These are phyloP conservation scores for Cynara cardunculus DNA, from an alignment of 129 eudicot genomes.

Conservation along the genomic window DNA sequence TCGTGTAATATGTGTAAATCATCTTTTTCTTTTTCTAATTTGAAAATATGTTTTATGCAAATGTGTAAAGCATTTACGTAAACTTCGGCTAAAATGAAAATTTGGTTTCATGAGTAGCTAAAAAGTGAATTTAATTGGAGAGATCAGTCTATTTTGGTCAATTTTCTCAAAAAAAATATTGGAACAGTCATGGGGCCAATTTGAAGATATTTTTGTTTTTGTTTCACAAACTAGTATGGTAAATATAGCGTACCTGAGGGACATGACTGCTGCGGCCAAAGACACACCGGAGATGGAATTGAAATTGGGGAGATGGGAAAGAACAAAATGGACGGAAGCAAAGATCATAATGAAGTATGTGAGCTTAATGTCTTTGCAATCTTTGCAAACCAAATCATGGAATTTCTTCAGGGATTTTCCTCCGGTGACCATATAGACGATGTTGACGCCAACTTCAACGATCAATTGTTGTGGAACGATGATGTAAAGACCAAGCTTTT, in stretches of 20 bases:
- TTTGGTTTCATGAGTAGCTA: too few relatives aligned
- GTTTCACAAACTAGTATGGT: neutral
- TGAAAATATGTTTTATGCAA: too few relatives aligned
- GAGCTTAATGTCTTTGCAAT: slow-evolving; percentile 40
- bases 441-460: slow-evolving; percentile 45
- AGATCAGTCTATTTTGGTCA: too few relatives aligned
- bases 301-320: slow-evolving; percentile 67
- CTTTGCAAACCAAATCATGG: slow-evolving; percentile 36
- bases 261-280: slow-evolving; percentile 65
- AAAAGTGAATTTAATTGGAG: too few relatives aligned
- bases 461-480: slow-evolving; percentile 52
- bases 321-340: slow-evolving; percentile 60
- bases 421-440: slow-evolving; percentile 68
- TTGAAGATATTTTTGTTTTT: neutral
- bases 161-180: too few relatives aligned
- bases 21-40: too few relatives aligned
- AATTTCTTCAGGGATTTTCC: slow-evolving; percentile 44
- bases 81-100: too few relatives aligned
- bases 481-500: slow-evolving; percentile 48
- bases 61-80: too few relatives aligned
- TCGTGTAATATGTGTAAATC: too few relatives aligned
- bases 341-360: slow-evolving; percentile 67
- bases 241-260: slow-evolving; percentile 39
- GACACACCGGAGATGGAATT: slow-evolving; percentile 54
- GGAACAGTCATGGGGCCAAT: neutral